Conservation (phyloP, 2,329 filamentous ascomycete genomes). For the Alternaria sp. region DNA sequence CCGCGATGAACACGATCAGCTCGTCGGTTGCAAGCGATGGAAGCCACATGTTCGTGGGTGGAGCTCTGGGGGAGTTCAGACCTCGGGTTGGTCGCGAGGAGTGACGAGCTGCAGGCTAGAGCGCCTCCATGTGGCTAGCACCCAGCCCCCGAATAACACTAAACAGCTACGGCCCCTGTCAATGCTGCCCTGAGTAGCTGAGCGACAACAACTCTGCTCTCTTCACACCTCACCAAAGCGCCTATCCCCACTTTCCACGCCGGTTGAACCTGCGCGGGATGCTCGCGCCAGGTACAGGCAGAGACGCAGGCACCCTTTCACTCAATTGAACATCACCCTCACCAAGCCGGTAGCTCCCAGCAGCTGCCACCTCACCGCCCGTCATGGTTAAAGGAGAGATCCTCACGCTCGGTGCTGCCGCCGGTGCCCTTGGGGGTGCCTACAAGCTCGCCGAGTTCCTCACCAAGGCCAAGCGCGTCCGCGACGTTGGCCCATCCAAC, state of each 20-base stretch:
- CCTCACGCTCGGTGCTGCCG: slow-evolving; percentile 41
- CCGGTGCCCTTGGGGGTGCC: slow-evolving; percentile 43
- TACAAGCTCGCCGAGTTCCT: slow-evolving; percentile 50
- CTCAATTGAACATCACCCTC: slow-evolving; percentile 26
- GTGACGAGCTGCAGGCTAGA: slow-evolving; percentile 17
- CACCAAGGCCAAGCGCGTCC: slow-evolving; percentile 43
- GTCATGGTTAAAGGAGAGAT: slow-evolving; percentile 44
- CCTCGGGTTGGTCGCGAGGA: slow-evolving; percentile 28
- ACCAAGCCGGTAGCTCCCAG: slow-evolving; percentile 15
- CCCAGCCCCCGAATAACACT: slow-evolving; percentile 28
- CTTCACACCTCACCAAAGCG: slow-evolving; percentile 25
- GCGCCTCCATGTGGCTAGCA: slow-evolving; percentile 19
- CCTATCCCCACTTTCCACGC: slow-evolving; percentile 23
- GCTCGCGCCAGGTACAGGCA: slow-evolving; percentile 38
- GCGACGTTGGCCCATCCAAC: slow-evolving; percentile 47
- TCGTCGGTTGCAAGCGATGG: not conserved
- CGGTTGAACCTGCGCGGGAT: slow-evolving; percentile 40
- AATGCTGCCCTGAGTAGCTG: slow-evolving; percentile 12
- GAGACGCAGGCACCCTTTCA: slow-evolving; percentile 30
- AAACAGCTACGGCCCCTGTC: slow-evolving; percentile 11
- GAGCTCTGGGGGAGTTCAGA: slow-evolving; percentile 9
- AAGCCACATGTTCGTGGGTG: slow-evolving; percentile 14
- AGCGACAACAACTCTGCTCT: slow-evolving; percentile 16
- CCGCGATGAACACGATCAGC: slow-evolving; percentile 2
- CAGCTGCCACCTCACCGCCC: slow-evolving; percentile 13